A percentile compares a stretch with the other conserved stretches of the same genome.
Evolutionary conservation across 108 stramenopile species (phyloP).

Genomic region (Nitzschia sp.): DNA sequence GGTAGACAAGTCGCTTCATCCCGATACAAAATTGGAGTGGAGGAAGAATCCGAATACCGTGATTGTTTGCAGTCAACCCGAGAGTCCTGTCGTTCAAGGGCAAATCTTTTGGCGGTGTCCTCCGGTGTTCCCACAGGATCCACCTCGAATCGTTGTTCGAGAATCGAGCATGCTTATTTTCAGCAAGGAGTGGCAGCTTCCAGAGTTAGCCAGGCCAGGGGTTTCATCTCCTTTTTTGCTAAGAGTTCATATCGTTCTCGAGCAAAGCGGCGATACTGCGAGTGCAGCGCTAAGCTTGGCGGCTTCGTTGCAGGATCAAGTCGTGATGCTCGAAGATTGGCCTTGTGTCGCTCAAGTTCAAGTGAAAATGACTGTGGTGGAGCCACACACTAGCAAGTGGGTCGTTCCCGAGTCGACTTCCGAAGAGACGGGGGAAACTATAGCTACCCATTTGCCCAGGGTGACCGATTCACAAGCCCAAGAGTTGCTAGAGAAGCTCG

Average conservation of each 20-base stretch:
- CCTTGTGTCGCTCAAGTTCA: not conserved
- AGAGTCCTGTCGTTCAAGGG: slow-evolving; percentile 18
- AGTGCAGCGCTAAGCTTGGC: not conserved
- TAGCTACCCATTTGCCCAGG: not conserved
- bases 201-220: not conserved
- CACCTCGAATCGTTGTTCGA: slow-evolving; percentile 8
- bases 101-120: slow-evolving; percentile 17
- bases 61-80: slow-evolving; percentile 17
- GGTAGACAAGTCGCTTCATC: slow-evolving; percentile 3
- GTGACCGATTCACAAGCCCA: not conserved
- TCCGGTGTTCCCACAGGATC: not conserved
- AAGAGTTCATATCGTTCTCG: slow-evolving; percentile 7
- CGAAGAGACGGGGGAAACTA: not conserved
- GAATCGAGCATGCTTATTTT: slow-evolving; percentile 12
- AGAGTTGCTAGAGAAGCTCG: not conserved
- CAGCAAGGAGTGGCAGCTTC: slow-evolving; percentile 3
- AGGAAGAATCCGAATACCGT: slow-evolving; percentile 15
- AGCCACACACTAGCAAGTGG: not conserved
- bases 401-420: not conserved
- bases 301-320: not conserved
- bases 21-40: slow-evolving; percentile 5
- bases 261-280: not conserved
- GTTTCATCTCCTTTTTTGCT: not conserved
- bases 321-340: not conserved
- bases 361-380: slow-evolving; percentile 5